These are phyloP conservation scores for Candida insectorum DNA, from an alignment of 805 yeast species.

Conservation along the genomic window DNA sequence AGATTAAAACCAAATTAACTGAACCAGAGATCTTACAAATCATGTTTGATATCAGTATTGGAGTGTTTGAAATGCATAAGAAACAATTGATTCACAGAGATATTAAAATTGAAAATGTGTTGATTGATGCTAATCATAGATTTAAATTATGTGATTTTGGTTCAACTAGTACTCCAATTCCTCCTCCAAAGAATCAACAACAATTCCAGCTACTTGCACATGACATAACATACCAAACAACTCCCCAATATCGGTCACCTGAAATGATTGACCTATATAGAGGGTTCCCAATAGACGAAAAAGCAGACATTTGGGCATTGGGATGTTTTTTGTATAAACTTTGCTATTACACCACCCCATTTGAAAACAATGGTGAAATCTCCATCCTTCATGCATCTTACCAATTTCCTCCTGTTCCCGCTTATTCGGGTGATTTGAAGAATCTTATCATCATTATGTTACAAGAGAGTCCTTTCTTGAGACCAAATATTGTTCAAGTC, in stretches of 20 bases:
- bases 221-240: slow-evolving; percentile 85
- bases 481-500: slow-evolving; percentile 89
- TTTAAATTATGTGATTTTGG: slow-evolving; percentile 95
- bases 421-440: slow-evolving; percentile 66
- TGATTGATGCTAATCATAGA: slow-evolving; percentile 64
- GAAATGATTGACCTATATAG: slow-evolving; percentile 91
- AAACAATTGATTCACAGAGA: slow-evolving; percentile 83
- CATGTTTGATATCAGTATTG: slow-evolving; percentile 77
- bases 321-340: slow-evolving; percentile 89
- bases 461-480: slow-evolving; percentile 72
- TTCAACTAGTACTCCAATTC: slow-evolving; percentile 64
- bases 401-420: slow-evolving; percentile 69
- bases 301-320: slow-evolving; percentile 94
- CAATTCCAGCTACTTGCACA: slow-evolving; percentile 76
- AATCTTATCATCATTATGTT: slow-evolving; percentile 75
- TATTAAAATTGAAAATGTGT: slow-evolving; percentile 89
- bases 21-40: slow-evolving; percentile 79
- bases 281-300: slow-evolving; percentile 83
- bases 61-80: slow-evolving; percentile 82
- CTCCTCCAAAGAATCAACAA: slow-evolving; percentile 72
- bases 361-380: slow-evolving; percentile 82
- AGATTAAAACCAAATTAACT: slow-evolving; percentile 71
- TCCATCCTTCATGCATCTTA: slow-evolving; percentile 84
- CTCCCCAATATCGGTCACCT: slow-evolving; percentile 94
- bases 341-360: slow-evolving; percentile 92